A percentile compares a stretch with the other conserved stretches of the same genome.
Evolutionary conservation across 2,329 filamentous ascomycete genomes (phyloP).

Genomic region (Pseudogymnoascus sp.): DNA sequence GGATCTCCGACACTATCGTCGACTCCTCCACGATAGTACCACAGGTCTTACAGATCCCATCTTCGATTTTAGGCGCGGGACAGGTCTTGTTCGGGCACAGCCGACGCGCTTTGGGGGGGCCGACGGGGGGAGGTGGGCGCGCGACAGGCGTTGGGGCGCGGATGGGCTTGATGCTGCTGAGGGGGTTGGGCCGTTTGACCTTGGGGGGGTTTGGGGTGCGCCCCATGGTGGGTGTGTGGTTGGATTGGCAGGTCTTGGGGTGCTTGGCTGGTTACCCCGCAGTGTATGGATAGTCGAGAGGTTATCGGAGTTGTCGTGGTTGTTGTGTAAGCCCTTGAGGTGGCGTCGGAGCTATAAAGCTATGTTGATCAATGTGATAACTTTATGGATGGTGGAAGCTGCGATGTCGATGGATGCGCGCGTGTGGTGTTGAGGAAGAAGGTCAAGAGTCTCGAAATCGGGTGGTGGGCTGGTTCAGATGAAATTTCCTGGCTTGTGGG

Average conservation of each 20-base stretch:
- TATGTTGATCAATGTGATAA: background rate
- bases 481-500: slow-evolving; percentile 6
- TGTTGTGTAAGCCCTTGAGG: background rate
- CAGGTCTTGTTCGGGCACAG: slow-evolving; percentile 52
- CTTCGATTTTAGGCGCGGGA: slow-evolving; percentile 51
- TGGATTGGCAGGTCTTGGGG: background rate
- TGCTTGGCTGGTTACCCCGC: background rate
- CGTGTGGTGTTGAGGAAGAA: background rate
- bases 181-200: slow-evolving; percentile 17
- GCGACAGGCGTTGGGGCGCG: slow-evolving; percentile 17
- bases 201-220: slow-evolving; percentile 10
- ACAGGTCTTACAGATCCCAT: slow-evolving; percentile 71
- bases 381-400: background rate
- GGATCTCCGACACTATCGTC: slow-evolving; percentile 86
- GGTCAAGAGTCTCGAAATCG: background rate
- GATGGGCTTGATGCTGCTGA: slow-evolving; percentile 17
- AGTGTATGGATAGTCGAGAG: background rate
- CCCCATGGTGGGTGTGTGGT: background rate
- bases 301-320: background rate
- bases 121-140: slow-evolving; percentile 16
- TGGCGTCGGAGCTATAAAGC: background rate
- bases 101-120: slow-evolving; percentile 9
- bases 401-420: background rate
- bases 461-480: slow-evolving; percentile 7
- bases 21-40: slow-evolving; percentile 76